These are phyloP conservation scores for Boletus rex-veris DNA, from an alignment of 768 basidiomycete genomes.

Conservation along the genomic window DNA sequence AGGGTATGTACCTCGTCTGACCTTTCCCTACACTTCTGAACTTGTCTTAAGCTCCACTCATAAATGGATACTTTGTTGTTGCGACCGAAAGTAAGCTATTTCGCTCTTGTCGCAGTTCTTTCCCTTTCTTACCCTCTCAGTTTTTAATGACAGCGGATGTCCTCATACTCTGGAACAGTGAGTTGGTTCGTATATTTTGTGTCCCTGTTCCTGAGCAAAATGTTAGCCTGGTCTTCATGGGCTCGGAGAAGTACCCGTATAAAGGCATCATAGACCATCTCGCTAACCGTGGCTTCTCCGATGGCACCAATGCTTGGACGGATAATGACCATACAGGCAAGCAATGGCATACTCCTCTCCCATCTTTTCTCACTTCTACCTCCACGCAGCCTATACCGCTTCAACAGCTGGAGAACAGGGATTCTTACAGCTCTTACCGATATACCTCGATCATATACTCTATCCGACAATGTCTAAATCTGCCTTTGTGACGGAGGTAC, in stretches of 20 bases:
- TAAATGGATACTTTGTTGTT: conserved; percentile 89
- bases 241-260: conserved; percentile 92
- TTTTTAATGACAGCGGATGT: conserved; percentile 92
- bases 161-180: conserved; percentile 97
- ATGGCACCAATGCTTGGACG: conserved; percentile 96
- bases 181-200: conserved; percentile 26
- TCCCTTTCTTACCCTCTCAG: conserved; percentile 37
- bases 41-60: conserved; percentile 62
- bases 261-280: conserved; percentile 94
- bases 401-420: conserved; percentile 95
- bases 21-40: conserved; percentile 14
- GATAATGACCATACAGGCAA: conserved; percentile 79
- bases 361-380: background rate
- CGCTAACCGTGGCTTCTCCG: conserved; percentile 90
- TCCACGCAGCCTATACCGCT: conserved; percentile 73
- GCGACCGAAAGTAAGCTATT: conserved; percentile 75
- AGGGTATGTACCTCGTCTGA: conserved; percentile 49
- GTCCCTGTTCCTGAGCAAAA: conserved; percentile 1
- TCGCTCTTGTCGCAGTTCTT: background rate
- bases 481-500: conserved; percentile 68
- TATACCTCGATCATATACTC: conserved; percentile 94
- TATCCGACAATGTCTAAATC: conserved; percentile 92
- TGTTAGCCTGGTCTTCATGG: conserved; percentile 84
- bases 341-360: background rate
- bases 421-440: conserved; percentile 77